Evolutionary conservation across 805 yeast species (phyloP).

Genomic region (Starmerella bombicola): DNA sequence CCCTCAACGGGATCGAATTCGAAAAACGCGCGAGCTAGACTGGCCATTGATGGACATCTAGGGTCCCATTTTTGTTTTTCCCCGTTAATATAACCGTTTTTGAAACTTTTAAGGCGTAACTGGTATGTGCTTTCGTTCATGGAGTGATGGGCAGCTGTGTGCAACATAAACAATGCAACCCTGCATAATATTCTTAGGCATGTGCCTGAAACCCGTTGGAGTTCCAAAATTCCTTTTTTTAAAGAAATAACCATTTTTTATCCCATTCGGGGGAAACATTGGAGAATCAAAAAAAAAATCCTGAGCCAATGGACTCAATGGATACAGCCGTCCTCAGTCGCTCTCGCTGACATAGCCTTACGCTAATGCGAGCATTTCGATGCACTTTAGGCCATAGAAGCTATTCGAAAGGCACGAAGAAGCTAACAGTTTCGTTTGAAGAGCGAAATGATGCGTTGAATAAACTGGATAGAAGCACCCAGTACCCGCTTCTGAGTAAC

Average conservation of each 20-base stretch:
- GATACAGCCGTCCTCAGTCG: too few relatives aligned
- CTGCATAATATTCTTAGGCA: too few relatives aligned
- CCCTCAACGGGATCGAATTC: neutral
- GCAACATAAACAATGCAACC: too few relatives aligned
- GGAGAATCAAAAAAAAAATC: too few relatives aligned
- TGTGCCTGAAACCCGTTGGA: too few relatives aligned
- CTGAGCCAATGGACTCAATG: too few relatives aligned
- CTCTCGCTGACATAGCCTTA: too few relatives aligned
- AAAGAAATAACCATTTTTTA: too few relatives aligned
- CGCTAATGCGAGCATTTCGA: neutral
- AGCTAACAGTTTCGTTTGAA: slow-evolving; percentile 13
- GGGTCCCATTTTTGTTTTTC: slow-evolving; percentile 3
- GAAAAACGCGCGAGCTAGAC: slow-evolving; percentile 7
- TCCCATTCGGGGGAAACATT: too few relatives aligned
- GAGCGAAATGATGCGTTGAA: slow-evolving; percentile 18
- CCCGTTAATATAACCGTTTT: neutral
- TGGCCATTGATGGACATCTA: slow-evolving; percentile 6
- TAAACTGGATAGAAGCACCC: neutral
- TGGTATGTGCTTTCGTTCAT: neutral
- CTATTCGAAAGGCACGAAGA: slow-evolving; percentile 9
- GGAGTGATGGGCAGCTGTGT: too few relatives aligned
- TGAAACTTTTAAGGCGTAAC: slow-evolving; percentile 4
- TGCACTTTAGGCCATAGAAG: neutral
- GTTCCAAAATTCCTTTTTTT: too few relatives aligned
- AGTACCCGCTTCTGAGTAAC: slow-evolving; percentile 11